phyloP scores from a whole-genome alignment of 768 basidiomycete species.

The Floccularia luteovirens region DNA sequence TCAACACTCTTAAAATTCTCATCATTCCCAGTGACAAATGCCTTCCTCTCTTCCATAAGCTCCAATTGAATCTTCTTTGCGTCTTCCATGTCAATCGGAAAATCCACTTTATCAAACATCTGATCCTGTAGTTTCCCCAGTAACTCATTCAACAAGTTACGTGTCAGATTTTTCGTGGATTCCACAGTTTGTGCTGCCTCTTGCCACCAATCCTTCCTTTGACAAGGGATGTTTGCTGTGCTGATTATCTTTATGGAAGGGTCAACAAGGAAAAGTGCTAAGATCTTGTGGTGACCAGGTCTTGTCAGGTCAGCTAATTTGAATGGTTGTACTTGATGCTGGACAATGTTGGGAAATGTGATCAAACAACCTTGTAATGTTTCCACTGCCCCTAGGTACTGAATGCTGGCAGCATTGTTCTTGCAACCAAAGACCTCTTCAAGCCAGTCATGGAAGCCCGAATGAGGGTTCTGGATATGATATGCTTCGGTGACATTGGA shows the following conservation, averaged over 20 bases:
- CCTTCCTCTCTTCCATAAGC: slow-evolving; percentile 23
- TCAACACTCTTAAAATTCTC: slow-evolving; percentile 5
- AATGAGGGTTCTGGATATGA: slow-evolving; percentile 9
- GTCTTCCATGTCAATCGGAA: slow-evolving; percentile 18
- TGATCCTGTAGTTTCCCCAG: slow-evolving; percentile 17
- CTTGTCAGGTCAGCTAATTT: slow-evolving; percentile 24
- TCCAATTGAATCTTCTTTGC: slow-evolving; percentile 20
- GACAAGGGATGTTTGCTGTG: slow-evolving; percentile 16
- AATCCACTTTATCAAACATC: slow-evolving; percentile 15
- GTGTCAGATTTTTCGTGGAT: slow-evolving; percentile 5
- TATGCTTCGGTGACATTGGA: slow-evolving; percentile 1
- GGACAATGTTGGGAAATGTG: slow-evolving; percentile 33
- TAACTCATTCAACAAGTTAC: slow-evolving; percentile 11
- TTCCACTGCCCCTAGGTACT: slow-evolving; percentile 22
- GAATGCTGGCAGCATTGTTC: slow-evolving; percentile 14
- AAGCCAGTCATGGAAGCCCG: slow-evolving; percentile 23
- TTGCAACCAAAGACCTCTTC: slow-evolving; percentile 16
- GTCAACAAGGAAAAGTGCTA: slow-evolving; percentile 30
- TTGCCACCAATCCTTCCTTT: slow-evolving; percentile 19
- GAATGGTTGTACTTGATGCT: slow-evolving; percentile 31
- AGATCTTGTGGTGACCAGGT: slow-evolving; percentile 34
- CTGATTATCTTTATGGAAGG: slow-evolving; percentile 16
- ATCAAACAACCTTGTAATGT: slow-evolving; percentile 26
- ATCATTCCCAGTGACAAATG: slow-evolving; percentile 12
- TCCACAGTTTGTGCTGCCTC: slow-evolving; percentile 9